Base-by-base conservation (phyloP, 306 rosid genomes). In the Medicago lupulina region DNA sequence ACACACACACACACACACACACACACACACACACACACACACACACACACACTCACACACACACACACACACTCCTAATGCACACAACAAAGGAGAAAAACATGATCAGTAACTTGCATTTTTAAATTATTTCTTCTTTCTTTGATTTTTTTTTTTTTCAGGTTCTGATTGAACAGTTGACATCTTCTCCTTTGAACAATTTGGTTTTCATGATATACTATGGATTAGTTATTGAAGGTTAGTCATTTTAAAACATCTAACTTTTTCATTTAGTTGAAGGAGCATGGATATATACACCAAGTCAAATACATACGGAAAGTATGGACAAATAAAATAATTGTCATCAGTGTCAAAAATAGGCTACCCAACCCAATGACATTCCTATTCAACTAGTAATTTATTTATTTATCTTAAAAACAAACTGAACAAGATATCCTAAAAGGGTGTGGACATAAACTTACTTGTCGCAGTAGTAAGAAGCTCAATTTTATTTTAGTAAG, bases 131-230 rank as follows among this genome's bases (percentile, higher is more conserved):
- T 34, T 34, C 34, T 53, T 36, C 53, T 50, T 63, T 44, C 71
- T 75, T 17, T 67, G 54, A 39, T 34, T 7, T 11, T 25, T 74
- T 25, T n/a, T 74, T 43, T 74, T 58, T 84, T 46, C 96, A 95
- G 99, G 99, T 95, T 80, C 53, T 89, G 73, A 61, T 95, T 80
- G 99, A 95, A 65, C 99, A 95, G 75, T 68, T 92, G 84, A 95
- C 97, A 58, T 19, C 90, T 81, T 92, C 97, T 85, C 97, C 97
- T 49, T 88, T 80, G 97, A 95, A 89, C 89, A 92, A 95, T 81
- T 85, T 95, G 34, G 50, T 90, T 71, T 95, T 95, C 91, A 16
- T 95, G 97, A 43, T 89, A 76, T 95, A 92, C 85, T 92, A 89
- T 18, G 99, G 99, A 31, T 70, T 84, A 78, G 73, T 81, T 70